Base-by-base conservation (phyloP, 768 basidiomycete genomes). In the Neoboletus magnificus region DNA sequence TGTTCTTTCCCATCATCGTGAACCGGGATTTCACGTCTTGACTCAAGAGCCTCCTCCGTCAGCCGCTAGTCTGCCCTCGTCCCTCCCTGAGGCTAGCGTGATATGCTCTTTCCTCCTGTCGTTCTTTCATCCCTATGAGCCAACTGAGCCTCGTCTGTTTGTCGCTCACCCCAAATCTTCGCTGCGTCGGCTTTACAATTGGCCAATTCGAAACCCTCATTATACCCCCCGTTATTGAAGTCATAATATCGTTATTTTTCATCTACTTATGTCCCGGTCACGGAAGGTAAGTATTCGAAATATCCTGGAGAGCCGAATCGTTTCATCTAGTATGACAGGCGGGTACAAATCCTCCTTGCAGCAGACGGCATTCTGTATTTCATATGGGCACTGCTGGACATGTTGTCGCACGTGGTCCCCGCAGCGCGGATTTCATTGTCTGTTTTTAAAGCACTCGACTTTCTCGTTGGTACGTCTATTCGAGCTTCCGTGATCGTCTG, bases 101-200 rank as follows among this genome's bases (percentile, higher is more conserved):
- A 73, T 58, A 76, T 77, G 76, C 74, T 54, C 65, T 46, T 63
- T 63, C 60, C 68, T 48, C 48, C 54, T 40, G 53, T 64, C 53
- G 25, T 44, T 47, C 57, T 2, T 57, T 58, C 18, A 35, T 45
- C 54, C 42, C 37, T 36, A 67, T 62, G 65, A 61, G 41, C 56
- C 74, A 73, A 70, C 80, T 79, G 79, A 76, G 71, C 73, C 77
- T 79, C 55, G 37, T 83, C 64, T 92, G 89, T 71, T 74, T 91
- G 58, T 91, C 90, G 30, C 73, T 81, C 36, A 81, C 84, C 55
- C 72, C 86, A 39, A 87, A 83, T 59, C 81, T 92, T 59, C 89
- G 89, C 56, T 92, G 89, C 67, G 70, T 79, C 58, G 75, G 78
- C 42, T 76, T 87, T 54, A 73, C 76, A 49, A 63, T 55, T 46